phyloP scores from a whole-genome alignment of 768 basidiomycete genomes.

The Gloeopeniophorella convolvens region DNA sequence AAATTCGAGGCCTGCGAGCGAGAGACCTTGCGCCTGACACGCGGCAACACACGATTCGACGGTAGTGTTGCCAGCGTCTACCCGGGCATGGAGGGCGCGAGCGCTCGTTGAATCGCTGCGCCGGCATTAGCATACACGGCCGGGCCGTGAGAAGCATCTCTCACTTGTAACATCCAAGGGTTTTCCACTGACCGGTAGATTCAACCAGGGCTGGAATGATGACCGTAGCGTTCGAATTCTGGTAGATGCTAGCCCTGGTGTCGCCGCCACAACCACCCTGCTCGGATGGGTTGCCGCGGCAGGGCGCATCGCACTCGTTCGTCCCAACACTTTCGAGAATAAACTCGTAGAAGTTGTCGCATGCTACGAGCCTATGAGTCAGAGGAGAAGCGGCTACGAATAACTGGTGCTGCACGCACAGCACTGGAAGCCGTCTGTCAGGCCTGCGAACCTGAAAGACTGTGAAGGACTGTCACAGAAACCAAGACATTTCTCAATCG shows the following conservation, averaged over 20 bases:
- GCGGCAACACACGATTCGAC: constrained; percentile 56
- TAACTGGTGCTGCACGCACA: constrained; percentile 30
- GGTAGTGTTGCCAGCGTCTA: constrained; percentile 46
- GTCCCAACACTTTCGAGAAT: constrained; percentile 38
- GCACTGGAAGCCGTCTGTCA: constrained; percentile 58
- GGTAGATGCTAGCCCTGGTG: constrained; percentile 51
- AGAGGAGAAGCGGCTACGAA: too few species aligned
- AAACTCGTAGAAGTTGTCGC: constrained; percentile 34
- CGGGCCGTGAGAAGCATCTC: constrained; percentile 11
- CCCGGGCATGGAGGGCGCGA: constrained; percentile 29
- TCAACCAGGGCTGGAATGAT: constrained; percentile 41
- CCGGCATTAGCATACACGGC: background rate
- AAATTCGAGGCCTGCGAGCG: constrained; percentile 50
- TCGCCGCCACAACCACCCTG: constrained; percentile 48
- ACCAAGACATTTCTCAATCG: constrained; percentile 42
- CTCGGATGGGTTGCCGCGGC: constrained; percentile 52
- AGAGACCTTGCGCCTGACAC: constrained; percentile 62
- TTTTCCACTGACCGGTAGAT: constrained; percentile 55
- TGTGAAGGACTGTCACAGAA: constrained; percentile 34
- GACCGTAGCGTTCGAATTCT: constrained; percentile 45
- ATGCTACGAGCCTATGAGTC: too few species aligned
- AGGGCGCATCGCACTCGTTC: constrained; percentile 50
- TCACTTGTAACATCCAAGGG: constrained; percentile 66
- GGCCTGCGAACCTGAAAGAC: constrained; percentile 54
- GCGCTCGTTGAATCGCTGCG: constrained; percentile 29